These are phyloP conservation scores for Plectosphaerella plurivora DNA, from an alignment of 2,329 filamentous ascomycete species.

Conservation along the genomic window DNA sequence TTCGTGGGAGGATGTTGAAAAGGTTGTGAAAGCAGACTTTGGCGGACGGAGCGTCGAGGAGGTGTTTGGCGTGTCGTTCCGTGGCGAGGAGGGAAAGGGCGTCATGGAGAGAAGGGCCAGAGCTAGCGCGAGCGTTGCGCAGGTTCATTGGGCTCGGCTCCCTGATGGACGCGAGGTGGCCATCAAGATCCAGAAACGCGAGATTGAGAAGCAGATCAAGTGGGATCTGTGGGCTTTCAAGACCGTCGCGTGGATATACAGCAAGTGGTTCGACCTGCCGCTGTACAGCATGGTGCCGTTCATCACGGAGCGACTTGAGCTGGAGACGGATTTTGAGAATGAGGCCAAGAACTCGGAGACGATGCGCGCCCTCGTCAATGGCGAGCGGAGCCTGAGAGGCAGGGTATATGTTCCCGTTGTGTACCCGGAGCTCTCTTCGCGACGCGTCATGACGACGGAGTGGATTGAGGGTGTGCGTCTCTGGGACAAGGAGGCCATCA, in stretches of 20 bases:
- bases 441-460: conserved; percentile 85
- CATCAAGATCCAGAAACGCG: conserved; percentile 93
- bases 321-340: conserved; percentile 92
- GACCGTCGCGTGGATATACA: conserved; percentile 79
- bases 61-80: conserved; percentile 86
- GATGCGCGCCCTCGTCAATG: conserved; percentile 73
- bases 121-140: conserved; percentile 86
- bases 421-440: conserved; percentile 77
- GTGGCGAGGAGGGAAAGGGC: conserved; percentile 62
- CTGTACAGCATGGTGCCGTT: conserved; percentile 88
- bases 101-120: conserved; percentile 57
- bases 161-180: conserved; percentile 87
- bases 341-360: conserved; percentile 84
- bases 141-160: conserved; percentile 91
- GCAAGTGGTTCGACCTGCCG: conserved; percentile 87
- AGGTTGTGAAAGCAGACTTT: conserved; percentile 85
- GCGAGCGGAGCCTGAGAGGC: conserved; percentile 70
- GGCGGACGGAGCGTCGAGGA: conserved; percentile 78
- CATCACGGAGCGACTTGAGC: conserved; percentile 82
- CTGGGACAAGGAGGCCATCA: conserved; percentile 86
- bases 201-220: conserved; percentile 84
- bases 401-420: conserved; percentile 86
- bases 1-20: conserved; percentile 78
- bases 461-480: conserved; percentile 95
- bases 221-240: conserved; percentile 98